Percentiles rank a stretch among this genome's conserved stretches.
phyloP scores from a whole-genome alignment of 306 rosid genomes.

The Begonia loranthoides region DNA sequence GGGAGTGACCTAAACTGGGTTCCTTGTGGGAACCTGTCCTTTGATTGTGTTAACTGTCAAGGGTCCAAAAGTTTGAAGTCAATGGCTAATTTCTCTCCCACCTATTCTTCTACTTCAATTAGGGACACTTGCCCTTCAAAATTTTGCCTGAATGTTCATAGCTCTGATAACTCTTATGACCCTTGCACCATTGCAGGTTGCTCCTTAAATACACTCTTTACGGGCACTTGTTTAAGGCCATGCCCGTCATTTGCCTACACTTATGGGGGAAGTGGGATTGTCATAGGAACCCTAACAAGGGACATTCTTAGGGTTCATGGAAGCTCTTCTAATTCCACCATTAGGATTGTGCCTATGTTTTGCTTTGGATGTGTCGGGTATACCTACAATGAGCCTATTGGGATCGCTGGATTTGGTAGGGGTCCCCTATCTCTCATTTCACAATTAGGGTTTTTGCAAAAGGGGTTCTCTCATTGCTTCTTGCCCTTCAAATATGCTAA shows the following conservation, averaged over 20 bases:
- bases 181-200: conserved; percentile 40
- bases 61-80: conserved; percentile 11
- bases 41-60: conserved; percentile 31
- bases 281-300: conserved; percentile 22
- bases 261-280: conserved; percentile 33
- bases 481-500: conserved; percentile 40
- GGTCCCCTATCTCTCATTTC: conserved; percentile 37
- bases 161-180: conserved; percentile 31
- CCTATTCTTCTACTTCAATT: conserved; percentile 25
- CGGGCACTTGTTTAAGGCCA: conserved; percentile 29
- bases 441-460: conserved; percentile 30
- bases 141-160: conserved; percentile 30
- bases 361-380: conserved; percentile 45
- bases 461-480: conserved; percentile 43
- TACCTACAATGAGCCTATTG: conserved; percentile 33
- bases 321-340: conserved; percentile 8
- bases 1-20: conserved; percentile 58
- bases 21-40: conserved; percentile 39
- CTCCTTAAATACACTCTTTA: conserved; percentile 23
- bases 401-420: conserved; percentile 47
- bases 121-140: conserved; percentile 33
- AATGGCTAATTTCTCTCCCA: conserved; percentile 23
- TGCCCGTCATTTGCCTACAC: conserved; percentile 46
- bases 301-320: conserved; percentile 28
- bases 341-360: conserved; percentile 21